Percentiles rank a stretch among this genome's conserved stretches.
Conservation (phyloP, 345 rosid genomes). For the Eucalyptus cloeziana region DNA sequence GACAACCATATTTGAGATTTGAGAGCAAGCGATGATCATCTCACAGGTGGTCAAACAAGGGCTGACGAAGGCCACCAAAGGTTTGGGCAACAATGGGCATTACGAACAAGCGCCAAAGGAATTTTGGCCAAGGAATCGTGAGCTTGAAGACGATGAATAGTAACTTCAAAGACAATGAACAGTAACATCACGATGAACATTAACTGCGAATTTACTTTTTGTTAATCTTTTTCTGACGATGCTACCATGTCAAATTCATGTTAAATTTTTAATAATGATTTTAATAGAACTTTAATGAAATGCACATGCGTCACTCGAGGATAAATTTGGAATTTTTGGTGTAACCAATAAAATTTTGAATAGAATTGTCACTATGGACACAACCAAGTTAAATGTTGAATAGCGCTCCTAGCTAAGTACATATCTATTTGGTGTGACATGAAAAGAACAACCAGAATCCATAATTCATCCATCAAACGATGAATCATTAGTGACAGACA, state of each 20-base stretch:
- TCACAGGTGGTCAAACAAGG: background rate
- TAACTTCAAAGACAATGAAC: background rate
- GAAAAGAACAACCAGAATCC: no score
- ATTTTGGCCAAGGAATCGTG: background rate
- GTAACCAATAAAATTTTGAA: no score
- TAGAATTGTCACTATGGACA: background rate
- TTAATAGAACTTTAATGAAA: no score
- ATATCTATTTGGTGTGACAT: no score
- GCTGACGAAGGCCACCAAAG: background rate
- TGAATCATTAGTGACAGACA: no score
- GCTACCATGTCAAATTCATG: background rate
- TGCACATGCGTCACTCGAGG: fast-evolving
- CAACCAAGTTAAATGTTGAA: background rate
- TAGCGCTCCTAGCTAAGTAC: background rate
- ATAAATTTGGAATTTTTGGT: no score
- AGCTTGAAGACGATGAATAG: background rate
- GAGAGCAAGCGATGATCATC: background rate
- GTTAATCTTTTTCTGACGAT: background rate
- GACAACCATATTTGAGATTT: background rate
- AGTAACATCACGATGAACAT: background rate
- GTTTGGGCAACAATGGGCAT: background rate
- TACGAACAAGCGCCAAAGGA: background rate
- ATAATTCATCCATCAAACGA: no score
- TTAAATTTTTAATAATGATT: no score
- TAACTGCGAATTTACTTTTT: no score